Evolutionary conservation across 306 rosid species (phyloP).

Genomic region (Sicyos baderoa): DNA sequence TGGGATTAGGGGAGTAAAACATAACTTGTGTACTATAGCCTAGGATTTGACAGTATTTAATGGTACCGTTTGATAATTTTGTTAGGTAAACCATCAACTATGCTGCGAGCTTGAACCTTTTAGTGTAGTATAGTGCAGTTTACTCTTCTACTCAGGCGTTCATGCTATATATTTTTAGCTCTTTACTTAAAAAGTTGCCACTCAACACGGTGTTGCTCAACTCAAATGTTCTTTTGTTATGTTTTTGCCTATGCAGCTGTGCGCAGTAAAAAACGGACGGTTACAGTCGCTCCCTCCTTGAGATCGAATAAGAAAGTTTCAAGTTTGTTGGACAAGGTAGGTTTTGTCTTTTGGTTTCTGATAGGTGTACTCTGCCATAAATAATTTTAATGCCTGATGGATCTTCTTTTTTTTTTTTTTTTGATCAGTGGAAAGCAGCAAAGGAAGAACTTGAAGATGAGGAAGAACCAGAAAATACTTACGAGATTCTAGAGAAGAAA

Average conservation of each 20-base stretch:
- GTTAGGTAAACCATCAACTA: not conserved
- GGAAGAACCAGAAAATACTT: conserved; percentile 71
- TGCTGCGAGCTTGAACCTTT: not conserved
- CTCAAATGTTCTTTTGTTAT: conserved; percentile 16
- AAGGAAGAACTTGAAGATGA: conserved; percentile 96
- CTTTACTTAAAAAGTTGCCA: not conserved
- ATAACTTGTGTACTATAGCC: not conserved
- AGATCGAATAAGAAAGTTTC: conserved; percentile 94
- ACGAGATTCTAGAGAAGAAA: conserved; percentile 70
- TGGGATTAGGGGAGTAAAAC: not conserved
- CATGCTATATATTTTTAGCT: not conserved
- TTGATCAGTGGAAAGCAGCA: conserved; percentile 89
- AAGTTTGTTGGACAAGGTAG: conserved; percentile 80
- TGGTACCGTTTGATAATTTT: not conserved
- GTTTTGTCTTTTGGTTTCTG: not conserved
- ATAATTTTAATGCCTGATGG: not conserved
- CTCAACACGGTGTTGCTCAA: not conserved
- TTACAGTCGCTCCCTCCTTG: conserved; percentile 66
- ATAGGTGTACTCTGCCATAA: not conserved
- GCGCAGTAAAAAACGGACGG: conserved; percentile 57
- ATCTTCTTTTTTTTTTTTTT: conserved; percentile 1
- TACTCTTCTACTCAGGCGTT: not conserved
- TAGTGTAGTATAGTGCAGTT: not conserved
- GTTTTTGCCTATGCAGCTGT: conserved; percentile 30
- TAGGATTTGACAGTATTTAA: not conserved